Evolutionary conservation across 2,329 filamentous ascomycete genomes (phyloP).

Genomic region (Hawksworthiomyces lignivorus): DNA sequence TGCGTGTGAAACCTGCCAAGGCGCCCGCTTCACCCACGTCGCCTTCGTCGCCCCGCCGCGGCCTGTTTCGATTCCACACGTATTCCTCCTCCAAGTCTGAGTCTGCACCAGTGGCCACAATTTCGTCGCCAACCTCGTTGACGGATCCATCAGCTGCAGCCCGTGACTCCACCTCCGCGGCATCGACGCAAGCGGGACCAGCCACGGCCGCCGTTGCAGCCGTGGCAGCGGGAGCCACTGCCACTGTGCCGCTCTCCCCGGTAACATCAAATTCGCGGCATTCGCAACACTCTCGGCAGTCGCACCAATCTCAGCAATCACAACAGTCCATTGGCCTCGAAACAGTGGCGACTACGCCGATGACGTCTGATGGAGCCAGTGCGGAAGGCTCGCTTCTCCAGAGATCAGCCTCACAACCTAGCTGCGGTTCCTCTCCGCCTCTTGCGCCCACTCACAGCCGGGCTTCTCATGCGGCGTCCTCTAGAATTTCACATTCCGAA

Average conservation of each 20-base stretch:
- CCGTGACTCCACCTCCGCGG: too few relatives aligned
- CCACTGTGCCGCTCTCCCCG: conserved; percentile 17
- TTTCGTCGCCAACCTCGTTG: too few relatives aligned
- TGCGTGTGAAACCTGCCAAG: conserved; percentile 42
- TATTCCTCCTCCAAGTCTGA: conserved; percentile 21
- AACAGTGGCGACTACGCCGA: conserved; percentile 32
- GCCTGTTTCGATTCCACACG: conserved; percentile 42
- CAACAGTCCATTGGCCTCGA: conserved; percentile 15
- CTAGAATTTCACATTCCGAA: conserved; percentile 5
- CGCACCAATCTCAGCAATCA: conserved; percentile 14
- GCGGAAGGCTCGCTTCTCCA: conserved; percentile 3
- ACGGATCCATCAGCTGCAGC: too few relatives aligned
- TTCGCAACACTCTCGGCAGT: conserved; percentile 13
- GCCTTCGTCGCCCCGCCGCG: conserved; percentile 37
- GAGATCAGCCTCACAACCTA: conserved; percentile 13
- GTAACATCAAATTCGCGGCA: conserved; percentile 18
- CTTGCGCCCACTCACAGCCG: conserved; percentile 1
- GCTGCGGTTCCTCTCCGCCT: not conserved
- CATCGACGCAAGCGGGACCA: not conserved
- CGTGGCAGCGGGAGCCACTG: not conserved
- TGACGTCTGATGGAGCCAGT: conserved; percentile 30
- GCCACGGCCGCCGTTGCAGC: conserved; percentile 4
- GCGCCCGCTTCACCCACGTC: conserved; percentile 28
- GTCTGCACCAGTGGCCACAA: not conserved
- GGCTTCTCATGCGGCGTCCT: not conserved